A percentile compares a stretch with the other conserved stretches of the same genome.
Evolutionary conservation across 768 basidiomycete species (phyloP).

Genomic region (Pleurotus sapidus): DNA sequence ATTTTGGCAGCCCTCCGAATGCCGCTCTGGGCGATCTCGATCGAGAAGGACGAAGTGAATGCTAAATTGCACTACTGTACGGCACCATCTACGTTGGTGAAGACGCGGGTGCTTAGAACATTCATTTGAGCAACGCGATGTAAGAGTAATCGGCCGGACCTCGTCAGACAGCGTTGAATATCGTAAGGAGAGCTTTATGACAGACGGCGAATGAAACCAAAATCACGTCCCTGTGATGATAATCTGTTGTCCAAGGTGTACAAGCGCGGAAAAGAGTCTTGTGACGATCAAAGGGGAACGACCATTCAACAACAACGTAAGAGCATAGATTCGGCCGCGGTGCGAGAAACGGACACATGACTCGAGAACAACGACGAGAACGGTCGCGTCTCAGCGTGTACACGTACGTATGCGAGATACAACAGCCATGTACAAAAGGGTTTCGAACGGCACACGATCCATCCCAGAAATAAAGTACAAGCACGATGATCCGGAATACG

Average conservation of each 20-base stretch:
- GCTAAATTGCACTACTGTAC: neutral
- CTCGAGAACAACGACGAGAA: neutral
- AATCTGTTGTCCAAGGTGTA: neutral
- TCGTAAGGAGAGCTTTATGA: neutral
- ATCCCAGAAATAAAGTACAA: neutral
- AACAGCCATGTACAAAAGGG: neutral
- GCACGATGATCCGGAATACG: neutral
- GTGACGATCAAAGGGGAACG: neutral
- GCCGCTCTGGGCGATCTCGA: neutral
- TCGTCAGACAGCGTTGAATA: neutral
- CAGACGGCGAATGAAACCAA: no score
- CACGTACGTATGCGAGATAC: neutral
- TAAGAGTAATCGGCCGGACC: neutral
- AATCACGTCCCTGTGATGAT: neutral
- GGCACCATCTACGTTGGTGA: neutral
- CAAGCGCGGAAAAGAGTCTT: neutral
- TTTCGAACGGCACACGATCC: neutral
- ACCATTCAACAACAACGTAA: neutral
- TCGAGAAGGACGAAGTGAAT: neutral
- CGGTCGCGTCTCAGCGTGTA: neutral
- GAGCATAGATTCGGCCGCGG: neutral
- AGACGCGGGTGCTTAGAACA: neutral
- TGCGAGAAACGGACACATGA: conserved; percentile 5
- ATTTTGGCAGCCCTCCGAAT: neutral
- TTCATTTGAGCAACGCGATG: neutral